phyloP scores from a whole-genome alignment of 495 filamentous ascomycete genomes.

The Tuber borchii region DNA sequence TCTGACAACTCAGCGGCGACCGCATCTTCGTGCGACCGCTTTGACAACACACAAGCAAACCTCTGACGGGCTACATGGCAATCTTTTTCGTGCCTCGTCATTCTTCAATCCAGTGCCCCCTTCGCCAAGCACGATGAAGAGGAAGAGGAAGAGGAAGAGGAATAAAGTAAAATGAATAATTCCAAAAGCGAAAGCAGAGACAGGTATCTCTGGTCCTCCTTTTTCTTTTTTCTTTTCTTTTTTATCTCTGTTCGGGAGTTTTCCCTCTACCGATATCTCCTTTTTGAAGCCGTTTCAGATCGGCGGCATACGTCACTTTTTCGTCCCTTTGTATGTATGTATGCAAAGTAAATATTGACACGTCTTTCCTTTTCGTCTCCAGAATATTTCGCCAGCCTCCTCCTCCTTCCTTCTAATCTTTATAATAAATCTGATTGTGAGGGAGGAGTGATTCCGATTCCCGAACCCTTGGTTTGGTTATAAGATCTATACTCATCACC shows the following conservation, averaged over 20 bases:
- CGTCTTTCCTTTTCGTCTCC: constrained; percentile 33
- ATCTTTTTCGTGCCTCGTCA: constrained; percentile 19
- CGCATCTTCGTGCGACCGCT: constrained; percentile 36
- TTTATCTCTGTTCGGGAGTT: not conserved
- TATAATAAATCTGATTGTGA: not conserved
- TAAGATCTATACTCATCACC: constrained; percentile 38
- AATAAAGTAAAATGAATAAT: not conserved
- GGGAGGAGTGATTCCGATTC: constrained; percentile 30
- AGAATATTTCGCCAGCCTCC: constrained; percentile 23
- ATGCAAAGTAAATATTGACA: constrained; percentile 34
- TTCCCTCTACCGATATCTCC: not conserved
- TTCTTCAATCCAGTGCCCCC: not conserved
- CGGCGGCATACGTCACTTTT: not conserved
- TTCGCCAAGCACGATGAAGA: not conserved
- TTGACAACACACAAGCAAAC: constrained; percentile 39
- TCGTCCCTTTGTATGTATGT: not conserved
- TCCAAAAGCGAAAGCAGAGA: not conserved
- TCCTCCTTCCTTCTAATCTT: not conserved
- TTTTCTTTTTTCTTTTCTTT: not conserved
- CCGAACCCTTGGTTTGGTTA: constrained; percentile 37
- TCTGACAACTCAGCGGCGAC: constrained; percentile 36
- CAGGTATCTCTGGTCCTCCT: not conserved
- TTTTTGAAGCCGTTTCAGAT: not conserved
- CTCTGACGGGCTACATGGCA: constrained; percentile 32
- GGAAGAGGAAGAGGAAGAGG: not conserved